Base-by-base conservation (phyloP, 2,329 filamentous ascomycete species). In the Epichloe bromicola region DNA sequence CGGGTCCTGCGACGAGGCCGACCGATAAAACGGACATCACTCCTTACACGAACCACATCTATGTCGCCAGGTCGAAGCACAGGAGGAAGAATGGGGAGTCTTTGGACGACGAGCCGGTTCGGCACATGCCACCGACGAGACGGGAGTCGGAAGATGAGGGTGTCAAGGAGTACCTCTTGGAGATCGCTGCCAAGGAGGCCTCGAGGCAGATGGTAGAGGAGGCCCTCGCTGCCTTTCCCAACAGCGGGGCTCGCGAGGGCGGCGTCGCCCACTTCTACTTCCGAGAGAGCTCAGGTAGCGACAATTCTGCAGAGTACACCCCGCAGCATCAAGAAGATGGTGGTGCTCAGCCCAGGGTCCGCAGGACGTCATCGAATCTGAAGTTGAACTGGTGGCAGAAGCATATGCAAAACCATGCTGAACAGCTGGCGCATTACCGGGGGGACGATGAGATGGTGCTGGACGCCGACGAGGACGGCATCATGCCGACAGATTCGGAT, bases 191-290 rank as follows among this genome's bases (percentile, higher is more conserved):
- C 48, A 84, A 82, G 61, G 84, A 88, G 61, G 86, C 86, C 8
- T 83, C 93, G 64, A 81, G 83, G 61, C 85, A 91, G 64, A 73
- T 96, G 56, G 81, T 85, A 55, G 87, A 95, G 59, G 75, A 80
- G 61, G 86, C 84, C 46, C 74, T 89, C 62, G 82, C 83, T 39
- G 86, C 85, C 1, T 90, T 88, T 61, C 85, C 85, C 60, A 83
- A 83, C 60, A 86, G 84, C 60, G 77, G 79, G 11, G 75, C 83
- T 40, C 78, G 79, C 55, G 80, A 85, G 59, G 83, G 83, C 55
- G 82, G 80, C 42, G 82, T 86, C 7, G 77, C 83, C 58, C 85
- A 88, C 61, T 88, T 85, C 63, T 75, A 78, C 62, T 80, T 84
- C 53, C 75, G 81, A 52, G 78, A 82, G 57, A 80, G 82, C 51